Base-by-base conservation (phyloP, 2,329 filamentous ascomycete genomes). In the Rutstroemia sydowiana region DNA sequence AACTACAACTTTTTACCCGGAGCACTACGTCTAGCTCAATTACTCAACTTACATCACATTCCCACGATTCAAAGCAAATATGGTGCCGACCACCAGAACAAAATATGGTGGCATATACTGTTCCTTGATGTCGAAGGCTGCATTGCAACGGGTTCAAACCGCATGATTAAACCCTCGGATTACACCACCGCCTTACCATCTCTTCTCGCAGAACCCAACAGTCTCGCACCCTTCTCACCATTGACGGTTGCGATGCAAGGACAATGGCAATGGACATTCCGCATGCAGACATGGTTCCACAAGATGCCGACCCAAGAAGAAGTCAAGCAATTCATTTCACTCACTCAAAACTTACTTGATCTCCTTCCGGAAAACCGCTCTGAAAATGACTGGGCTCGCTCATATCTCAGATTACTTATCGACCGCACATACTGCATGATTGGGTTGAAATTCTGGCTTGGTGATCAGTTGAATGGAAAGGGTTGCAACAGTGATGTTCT, bases 381-480 rank as follows among this genome's bases (percentile, higher is more conserved):
- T 20, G 42, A 54, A 11, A 48, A 48, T 9, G 23, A 49, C 28
- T 54, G 52, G 52, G 13, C 46, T 3, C 32, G 52, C 41, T 49
- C 42, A 5, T 54, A 54, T 42, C 36, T 54, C 13, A 54, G 32
- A 20, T 44, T 54, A 40, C 42, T 49, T 18, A 50, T 54, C 10
- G 52, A 54, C 26, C 47, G 52, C 20, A 42, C 46, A 31, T 54
- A 54, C 37, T 54, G 52, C 21, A 54, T 54, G 52, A 46, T 54
- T 3, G 52, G 52, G 6, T 13, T 54, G n/a, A 34, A 47, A 18
- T 54, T 54, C 36, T 54, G 52, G 52, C 52, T 46, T 21, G 39
- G 45, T 8, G 52, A 54, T 43, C 34, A 49, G 26, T 54, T 45
- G 26, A 45, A 45, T 18, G 52, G 43, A 11, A 54, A 46, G 4